Evolutionary conservation across 768 basidiomycete genomes (phyloP), one percentile per base, ranked within the genome.

Genomic region (Russula sp.): DNA sequence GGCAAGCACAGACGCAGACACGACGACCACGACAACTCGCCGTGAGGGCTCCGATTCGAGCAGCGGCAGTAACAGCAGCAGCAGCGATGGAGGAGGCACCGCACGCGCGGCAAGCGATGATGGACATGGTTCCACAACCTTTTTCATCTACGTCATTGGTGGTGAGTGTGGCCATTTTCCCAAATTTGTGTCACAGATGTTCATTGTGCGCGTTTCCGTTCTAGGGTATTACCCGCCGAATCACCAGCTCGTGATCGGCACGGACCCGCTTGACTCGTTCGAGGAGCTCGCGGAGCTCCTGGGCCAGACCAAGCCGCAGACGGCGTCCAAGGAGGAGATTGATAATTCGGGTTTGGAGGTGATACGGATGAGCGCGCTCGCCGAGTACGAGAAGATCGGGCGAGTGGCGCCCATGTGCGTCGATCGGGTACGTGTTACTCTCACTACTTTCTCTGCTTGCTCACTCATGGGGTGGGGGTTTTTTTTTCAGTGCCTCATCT

Each of bases 191-290:
- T n/a, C n/a, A n/a, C n/a, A n/a, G n/a, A n/a, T 29, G 25, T 29
- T 29, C 25, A 29, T 29, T 29, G 25, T 29, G 25, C 25, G 25
- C 25, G 25, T 29, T 29, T 29, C 25, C 25, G 25, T 29, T 29
- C 7, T 6, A 89, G 93, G 93, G n/a, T 92, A 93, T 69, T 97
- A 96, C 70, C 91, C 93, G 1, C 87, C 89, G 14, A 85, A 90
- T 67, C 93, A 96, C 71, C 89, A 84, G 54, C 87, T 98, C 64
- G 84, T 96, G 46, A 87, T 85, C n/a, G 89, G 88, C 25, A 78
- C 81, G 2, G 83, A 84, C 66, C 82, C 81, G 22, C 75, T 90
- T 46, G 88, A 90, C 66, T 88, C 88, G 4, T 89, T 91, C 65
- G 90, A 92, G 69, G 90, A 91, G 61, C 83, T 95, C 18, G 88